These are phyloP conservation scores for Malassezia restricta DNA, from an alignment of 1,284 basidiomycete genomes.

Conservation along the genomic window DNA sequence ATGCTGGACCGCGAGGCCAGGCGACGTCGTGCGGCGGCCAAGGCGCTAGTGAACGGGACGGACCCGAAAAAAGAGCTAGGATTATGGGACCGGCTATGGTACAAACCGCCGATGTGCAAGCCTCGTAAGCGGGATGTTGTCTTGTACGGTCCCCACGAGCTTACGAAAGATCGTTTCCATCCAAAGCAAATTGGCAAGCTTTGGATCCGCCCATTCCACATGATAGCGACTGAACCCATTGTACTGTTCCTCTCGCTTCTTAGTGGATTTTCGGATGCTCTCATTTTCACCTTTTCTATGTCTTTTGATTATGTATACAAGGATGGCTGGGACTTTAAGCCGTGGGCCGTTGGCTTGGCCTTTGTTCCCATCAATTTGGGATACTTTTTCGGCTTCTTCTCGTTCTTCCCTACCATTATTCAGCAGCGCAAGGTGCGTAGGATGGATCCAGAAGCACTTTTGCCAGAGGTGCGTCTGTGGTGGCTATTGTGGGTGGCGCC, in stretches of 20 bases:
- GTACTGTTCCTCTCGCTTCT: constrained; percentile 48
- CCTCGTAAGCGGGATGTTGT: constrained; percentile 27
- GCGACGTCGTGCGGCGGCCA: constrained; percentile 29
- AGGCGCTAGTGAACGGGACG: background rate
- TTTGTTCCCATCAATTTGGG: constrained; percentile 48
- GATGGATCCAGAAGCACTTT: constrained; percentile 29
- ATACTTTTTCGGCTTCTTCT: constrained; percentile 46
- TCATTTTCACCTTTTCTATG: constrained; percentile 49
- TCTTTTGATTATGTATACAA: constrained; percentile 47
- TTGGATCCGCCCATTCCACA: constrained; percentile 46
- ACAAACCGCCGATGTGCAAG: constrained; percentile 15
- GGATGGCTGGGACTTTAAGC: constrained; percentile 46
- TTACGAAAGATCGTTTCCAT: constrained; percentile 44
- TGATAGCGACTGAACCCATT: constrained; percentile 48
- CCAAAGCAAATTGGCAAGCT: constrained; percentile 43
- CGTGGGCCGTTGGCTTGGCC: constrained; percentile 41
- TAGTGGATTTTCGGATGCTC: constrained; percentile 47
- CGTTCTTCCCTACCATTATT: constrained; percentile 45
- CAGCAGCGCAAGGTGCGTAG: constrained; percentile 32
- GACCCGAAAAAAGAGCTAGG: background rate
- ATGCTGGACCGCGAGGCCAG: constrained; percentile 48
- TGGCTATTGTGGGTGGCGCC: constrained; percentile 47
- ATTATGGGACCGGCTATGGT: background rate
- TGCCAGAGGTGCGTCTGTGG: constrained; percentile 47
- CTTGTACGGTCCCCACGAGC: constrained; percentile 48